Evolutionary conservation across 768 basidiomycete species (phyloP).

Genomic region (Lactifluus rugatus): DNA sequence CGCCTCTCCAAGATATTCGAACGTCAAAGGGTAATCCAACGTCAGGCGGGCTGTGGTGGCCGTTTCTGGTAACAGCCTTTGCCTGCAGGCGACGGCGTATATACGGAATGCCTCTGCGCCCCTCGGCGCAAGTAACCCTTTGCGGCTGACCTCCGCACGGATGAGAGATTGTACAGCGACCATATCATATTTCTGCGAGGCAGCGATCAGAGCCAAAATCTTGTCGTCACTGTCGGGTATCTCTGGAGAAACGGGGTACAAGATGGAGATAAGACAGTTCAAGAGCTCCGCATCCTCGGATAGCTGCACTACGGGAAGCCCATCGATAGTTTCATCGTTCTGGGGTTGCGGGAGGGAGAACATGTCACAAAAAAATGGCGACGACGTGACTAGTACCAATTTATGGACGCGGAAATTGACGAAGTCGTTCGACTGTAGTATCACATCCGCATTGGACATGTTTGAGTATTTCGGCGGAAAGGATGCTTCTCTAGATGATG

Average conservation of each 20-base stretch:
- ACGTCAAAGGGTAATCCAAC: neutral
- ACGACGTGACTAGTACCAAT: neutral
- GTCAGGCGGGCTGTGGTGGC: too few species aligned
- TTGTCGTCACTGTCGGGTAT: neutral
- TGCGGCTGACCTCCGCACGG: neutral
- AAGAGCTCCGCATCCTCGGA: neutral
- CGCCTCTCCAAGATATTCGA: neutral
- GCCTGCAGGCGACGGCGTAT: neutral
- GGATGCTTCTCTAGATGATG: too few species aligned
- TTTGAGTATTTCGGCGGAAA: neutral
- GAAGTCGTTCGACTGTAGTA: neutral
- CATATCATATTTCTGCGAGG: slow-evolving; percentile 11
- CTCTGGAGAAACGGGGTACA: neutral
- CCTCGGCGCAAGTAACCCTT: neutral
- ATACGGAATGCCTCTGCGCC: neutral
- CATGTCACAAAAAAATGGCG: neutral
- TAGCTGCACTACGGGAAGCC: neutral
- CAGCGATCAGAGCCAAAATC: neutral
- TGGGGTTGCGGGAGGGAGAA: neutral
- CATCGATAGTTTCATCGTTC: neutral
- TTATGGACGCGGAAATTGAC: neutral
- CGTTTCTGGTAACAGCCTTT: neutral
- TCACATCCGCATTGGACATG: neutral
- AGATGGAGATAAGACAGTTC: neutral
- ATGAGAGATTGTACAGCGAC: neutral